Evolutionary conservation across 2,329 filamentous ascomycete species (phyloP).

Genomic region (Exophiala sp.): DNA sequence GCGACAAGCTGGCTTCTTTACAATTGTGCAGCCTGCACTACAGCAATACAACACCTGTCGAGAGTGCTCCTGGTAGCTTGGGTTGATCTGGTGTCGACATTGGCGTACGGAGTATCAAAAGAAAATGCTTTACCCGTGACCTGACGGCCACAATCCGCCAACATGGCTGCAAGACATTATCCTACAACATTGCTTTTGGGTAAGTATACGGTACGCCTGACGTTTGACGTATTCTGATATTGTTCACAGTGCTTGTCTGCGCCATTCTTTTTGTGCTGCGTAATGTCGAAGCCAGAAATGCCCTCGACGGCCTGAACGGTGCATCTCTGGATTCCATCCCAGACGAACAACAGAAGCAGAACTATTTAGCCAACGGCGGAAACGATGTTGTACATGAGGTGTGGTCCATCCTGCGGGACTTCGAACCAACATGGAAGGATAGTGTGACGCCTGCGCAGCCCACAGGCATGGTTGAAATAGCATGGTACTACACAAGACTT

Average conservation of each 20-base stretch:
- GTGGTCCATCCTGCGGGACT: constrained; percentile 26
- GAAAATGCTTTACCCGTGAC: constrained; percentile 14
- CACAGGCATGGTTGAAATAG: constrained; percentile 55
- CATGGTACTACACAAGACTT: constrained; percentile 60
- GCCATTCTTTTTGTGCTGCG: not conserved
- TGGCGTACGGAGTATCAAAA: not conserved
- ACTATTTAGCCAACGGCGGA: constrained; percentile 23
- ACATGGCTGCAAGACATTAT: constrained; percentile 7
- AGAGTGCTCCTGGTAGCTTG: not conserved
- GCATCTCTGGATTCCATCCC: constrained; percentile 8
- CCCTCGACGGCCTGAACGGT: not conserved
- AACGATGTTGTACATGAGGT: constrained; percentile 26
- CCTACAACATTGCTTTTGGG: constrained; percentile 4
- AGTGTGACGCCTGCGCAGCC: constrained; percentile 41
- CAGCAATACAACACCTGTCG: not conserved
- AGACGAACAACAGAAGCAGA: constrained; percentile 16
- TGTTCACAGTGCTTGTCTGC: constrained; percentile 2
- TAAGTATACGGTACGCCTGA: constrained; percentile 1
- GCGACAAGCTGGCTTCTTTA: constrained; percentile 20
- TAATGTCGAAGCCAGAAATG: constrained; percentile 1
- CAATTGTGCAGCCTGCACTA: not conserved
- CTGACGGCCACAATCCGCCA: not conserved
- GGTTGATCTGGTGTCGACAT: not conserved
- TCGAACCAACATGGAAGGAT: constrained; percentile 27
- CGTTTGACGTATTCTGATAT: not conserved